Evolutionary conservation across 1,284 basidiomycete species (phyloP), one percentile per base, ranked within the genome.

Genomic region (Coniferiporia sulphurascens): DNA sequence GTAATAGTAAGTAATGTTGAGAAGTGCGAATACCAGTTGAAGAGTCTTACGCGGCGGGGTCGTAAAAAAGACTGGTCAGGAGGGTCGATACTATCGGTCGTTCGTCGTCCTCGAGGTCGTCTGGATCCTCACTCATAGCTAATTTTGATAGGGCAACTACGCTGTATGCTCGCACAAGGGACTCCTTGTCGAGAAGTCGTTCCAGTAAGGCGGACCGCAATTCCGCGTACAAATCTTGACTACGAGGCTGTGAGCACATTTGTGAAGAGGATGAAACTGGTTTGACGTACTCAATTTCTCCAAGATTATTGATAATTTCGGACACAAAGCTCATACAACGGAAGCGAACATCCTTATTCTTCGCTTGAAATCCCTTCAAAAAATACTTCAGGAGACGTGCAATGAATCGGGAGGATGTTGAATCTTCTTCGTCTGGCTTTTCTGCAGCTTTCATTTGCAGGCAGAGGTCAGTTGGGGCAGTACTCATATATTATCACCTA

Each of bases 301-400:
- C 90, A 1, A 95, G 76, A 62, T 86, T 84, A 3, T 84, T 79
- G 55, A 95, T 87, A 75, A 93, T 86, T 64, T 92, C 86, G 0
- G 89, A 86, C n/a, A 92, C 81, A 38, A 91, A 73, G 59, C 91
- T 86, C 0, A 92, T 82, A 62, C 86, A 88, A 19, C 95, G 84
- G 67, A 88, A 93, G 12, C 95, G 82, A 22, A 93, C 87, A 55
- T 83, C 82, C 76, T 96, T 98, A 77, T 95, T 90, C 73, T 96
- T 98, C 3, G 95, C 91, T 8, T 81, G 72, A 72, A 95, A 95
- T 0, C 95, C 95, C 60, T 85, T 83, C 55, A 95, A 76, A 19
- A 97, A 79, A 74, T 91, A 92, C 53, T 83, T 83, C 55, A 97
- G 75, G 3, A 97, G 75, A 50, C 85, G 82, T 9, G 82, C 73